Base-by-base conservation (phyloP, 1,284 basidiomycete species). In the Trichosporon asahii region DNA sequence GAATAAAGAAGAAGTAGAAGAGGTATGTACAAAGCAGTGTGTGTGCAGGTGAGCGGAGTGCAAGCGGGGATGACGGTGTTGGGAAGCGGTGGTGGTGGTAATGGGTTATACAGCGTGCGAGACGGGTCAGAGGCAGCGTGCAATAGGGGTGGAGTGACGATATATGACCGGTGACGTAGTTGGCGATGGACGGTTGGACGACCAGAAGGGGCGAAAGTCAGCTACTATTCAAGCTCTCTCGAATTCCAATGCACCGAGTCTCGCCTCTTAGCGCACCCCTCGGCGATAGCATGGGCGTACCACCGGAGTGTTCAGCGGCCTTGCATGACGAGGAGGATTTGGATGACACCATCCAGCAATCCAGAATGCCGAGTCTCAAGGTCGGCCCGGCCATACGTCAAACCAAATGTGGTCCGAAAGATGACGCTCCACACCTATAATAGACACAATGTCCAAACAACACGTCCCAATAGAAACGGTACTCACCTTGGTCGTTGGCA, bases 401-500 rank as follows among this genome's bases (percentile, higher is more conserved):
- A 23, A 60, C 55, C 55, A 27, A 60, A 12, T 8, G 15, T 23
- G 7, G 27, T 31, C 29, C 29, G 27, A 8, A 8, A 60, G 40
- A 61, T 61, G 55, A 57, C 57, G 57, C 57, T 61, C 57, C 57
- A 61, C 57, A 61, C 61, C 12, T 44, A 46, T 31, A 65, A 29
- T 21, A n/a, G 11, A 44, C 14, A 5, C 14, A 15, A 29, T n/a
- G n/a, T n/a, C 37, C 55, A 35, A 40, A 33, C 35, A 21, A 60
- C 12, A 49, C 31, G n/a, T 31, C 1, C 33, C 9, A 40, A 44
- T 25, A 25, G 29, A 44, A 12, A 61, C n/a, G 27, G 18, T 23
- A 69, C 69, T 69, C 68, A 71, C 72, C 27, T 35, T 55, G 2
- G 18, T 23, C 21, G 60, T 25, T 46, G 55, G 49, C 53, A 14